A percentile compares a stretch with the other conserved stretches of the same genome.
Conservation (phyloP, 345 rosid species). For the Litchi chinensis region DNA sequence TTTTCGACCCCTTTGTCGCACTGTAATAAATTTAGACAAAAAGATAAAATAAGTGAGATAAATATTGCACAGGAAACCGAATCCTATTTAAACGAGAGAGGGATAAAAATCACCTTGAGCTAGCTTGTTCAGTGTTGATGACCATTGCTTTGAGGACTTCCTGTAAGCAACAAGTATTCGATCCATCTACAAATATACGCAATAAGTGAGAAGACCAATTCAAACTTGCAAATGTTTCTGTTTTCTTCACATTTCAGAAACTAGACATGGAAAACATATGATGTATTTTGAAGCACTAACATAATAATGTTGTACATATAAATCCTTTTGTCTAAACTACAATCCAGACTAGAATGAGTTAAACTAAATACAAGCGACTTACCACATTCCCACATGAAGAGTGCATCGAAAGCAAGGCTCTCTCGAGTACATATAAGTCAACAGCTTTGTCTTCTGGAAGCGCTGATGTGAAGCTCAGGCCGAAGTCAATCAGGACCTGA, state of each 20-base stretch:
- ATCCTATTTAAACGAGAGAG: neutral
- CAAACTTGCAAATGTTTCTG: neutral
- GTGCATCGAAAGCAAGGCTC: conserved; percentile 95
- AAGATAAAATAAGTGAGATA: conserved; percentile 12
- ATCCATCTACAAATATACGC: conserved; percentile 66
- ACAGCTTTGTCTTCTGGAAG: conserved; percentile 99
- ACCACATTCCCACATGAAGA: conserved; percentile 99
- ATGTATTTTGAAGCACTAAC: neutral
- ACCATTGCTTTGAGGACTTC: conserved; percentile 98
- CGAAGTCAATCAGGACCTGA: conserved; percentile 92
- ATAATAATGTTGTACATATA: neutral
- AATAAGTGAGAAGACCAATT: conserved; percentile 2
- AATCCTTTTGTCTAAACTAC: neutral
- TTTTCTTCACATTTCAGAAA: neutral
- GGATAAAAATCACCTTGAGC: conserved; percentile 67
- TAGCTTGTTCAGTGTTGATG: conserved; percentile 87
- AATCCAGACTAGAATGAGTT: neutral
- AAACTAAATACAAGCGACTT: conserved; percentile 20
- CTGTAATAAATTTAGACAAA: conserved; percentile 41
- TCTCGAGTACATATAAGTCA: conserved; percentile 92
- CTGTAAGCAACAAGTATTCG: conserved; percentile 70
- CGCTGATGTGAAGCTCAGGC: conserved; percentile 92
- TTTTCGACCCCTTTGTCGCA: conserved; percentile 90
- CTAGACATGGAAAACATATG: neutral
- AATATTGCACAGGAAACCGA: conserved; percentile 1